These are phyloP conservation scores for Triangularia setosa DNA, from an alignment of 2,329 filamentous ascomycete species.

Conservation along the genomic window DNA sequence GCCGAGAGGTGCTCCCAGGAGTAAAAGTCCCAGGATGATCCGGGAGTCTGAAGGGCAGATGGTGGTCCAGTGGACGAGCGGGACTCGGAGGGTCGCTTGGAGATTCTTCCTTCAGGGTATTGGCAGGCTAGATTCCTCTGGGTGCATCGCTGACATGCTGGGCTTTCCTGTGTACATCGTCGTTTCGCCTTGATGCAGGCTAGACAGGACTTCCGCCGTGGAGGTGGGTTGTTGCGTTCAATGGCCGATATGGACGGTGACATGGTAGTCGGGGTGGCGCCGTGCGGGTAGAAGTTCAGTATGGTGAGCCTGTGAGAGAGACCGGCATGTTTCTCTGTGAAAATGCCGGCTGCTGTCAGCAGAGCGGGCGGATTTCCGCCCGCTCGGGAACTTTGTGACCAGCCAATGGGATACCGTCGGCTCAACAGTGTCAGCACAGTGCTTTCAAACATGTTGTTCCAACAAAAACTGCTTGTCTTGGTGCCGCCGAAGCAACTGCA, in stretches of 20 bases:
- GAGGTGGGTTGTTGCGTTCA: slow-evolving; percentile 43
- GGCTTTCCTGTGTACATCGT: slow-evolving; percentile 50
- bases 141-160: slow-evolving; percentile 50
- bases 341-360: background rate
- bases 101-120: slow-evolving; percentile 34
- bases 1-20: background rate
- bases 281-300: background rate
- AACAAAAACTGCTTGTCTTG: background rate
- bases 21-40: background rate
- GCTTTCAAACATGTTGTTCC: background rate
- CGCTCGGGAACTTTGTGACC: background rate
- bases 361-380: background rate
- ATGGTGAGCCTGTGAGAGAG: background rate
- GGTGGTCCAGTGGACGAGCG: background rate
- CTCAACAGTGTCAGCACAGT: background rate
- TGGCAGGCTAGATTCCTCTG: slow-evolving; percentile 45
- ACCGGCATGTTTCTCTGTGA: background rate
- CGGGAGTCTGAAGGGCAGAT: background rate
- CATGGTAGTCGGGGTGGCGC: background rate
- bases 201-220: slow-evolving; percentile 52
- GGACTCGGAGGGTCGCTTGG: slow-evolving; percentile 1
- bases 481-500: background rate
- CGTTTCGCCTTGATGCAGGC: slow-evolving; percentile 56
- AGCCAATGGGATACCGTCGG: background rate
- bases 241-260: slow-evolving; percentile 18